These are phyloP conservation scores for Suillus spraguei DNA, from an alignment of 768 basidiomycete genomes.

Conservation along the genomic window DNA sequence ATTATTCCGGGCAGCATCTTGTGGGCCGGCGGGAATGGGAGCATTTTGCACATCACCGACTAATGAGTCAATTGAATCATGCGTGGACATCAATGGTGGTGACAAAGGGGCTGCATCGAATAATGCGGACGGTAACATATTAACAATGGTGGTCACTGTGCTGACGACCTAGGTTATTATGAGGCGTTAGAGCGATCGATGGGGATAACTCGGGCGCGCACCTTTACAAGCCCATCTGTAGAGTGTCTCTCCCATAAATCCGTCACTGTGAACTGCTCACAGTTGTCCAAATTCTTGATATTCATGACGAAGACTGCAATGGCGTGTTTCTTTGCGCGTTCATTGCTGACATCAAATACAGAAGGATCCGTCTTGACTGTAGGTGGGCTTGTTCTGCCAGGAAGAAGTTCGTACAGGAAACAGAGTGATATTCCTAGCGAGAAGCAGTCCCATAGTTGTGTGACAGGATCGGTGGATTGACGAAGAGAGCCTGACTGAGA, in stretches of 20 bases:
- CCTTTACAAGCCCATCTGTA: constrained; percentile 95
- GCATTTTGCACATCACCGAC: constrained; percentile 43
- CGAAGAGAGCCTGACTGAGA: constrained; percentile 58
- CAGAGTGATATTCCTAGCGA: constrained; percentile 92
- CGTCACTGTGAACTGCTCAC: constrained; percentile 86
- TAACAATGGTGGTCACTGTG: constrained; percentile 84
- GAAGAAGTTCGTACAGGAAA: constrained; percentile 94
- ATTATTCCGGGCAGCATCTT: constrained; percentile 71
- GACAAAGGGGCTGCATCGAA: constrained; percentile 68
- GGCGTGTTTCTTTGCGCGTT: constrained; percentile 87
- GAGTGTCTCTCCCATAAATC: constrained; percentile 91
- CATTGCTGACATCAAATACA: constrained; percentile 67
- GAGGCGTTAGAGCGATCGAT: constrained; percentile 11
- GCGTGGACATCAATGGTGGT: constrained; percentile 53
- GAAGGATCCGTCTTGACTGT: constrained; percentile 66
- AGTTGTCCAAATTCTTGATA: constrained; percentile 67
- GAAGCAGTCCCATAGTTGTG: constrained; percentile 93
- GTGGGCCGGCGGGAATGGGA: constrained; percentile 51
- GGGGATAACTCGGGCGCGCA: constrained; percentile 35
- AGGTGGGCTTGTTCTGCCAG: constrained; percentile 33
- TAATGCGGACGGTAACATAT: constrained; percentile 67
- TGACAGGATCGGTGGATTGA: constrained; percentile 89
- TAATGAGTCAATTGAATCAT: constrained; percentile 63
- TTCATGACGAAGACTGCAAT: constrained; percentile 93
- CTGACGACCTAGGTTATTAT: constrained; percentile 68